These are phyloP conservation scores for Myriosclerotinia duriaeana DNA, from an alignment of 2,329 filamentous ascomycete species.

Conservation along the genomic window DNA sequence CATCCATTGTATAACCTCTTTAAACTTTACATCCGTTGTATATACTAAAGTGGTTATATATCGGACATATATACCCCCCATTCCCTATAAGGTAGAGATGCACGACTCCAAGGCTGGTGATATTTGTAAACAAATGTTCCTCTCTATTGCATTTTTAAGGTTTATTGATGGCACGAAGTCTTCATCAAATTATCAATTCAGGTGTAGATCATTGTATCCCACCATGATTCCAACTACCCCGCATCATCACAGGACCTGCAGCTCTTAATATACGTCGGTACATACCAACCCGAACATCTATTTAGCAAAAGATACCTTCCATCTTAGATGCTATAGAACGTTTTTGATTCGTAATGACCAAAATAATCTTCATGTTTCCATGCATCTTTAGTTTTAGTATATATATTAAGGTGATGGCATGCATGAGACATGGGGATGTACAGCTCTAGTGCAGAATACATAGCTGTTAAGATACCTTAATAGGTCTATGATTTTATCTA, in stretches of 20 bases:
- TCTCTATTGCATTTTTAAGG: neutral
- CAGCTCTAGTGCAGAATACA: neutral
- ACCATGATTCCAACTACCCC: neutral
- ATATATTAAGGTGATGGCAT: neutral
- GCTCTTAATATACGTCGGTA: slow-evolving; percentile 3
- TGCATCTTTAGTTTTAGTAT: neutral
- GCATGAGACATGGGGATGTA: neutral
- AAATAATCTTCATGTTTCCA: neutral
- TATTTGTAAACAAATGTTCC: neutral
- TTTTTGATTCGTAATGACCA: neutral
- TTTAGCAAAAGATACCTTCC: neutral
- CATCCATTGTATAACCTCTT: too few species aligned
- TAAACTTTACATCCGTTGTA: too few species aligned
- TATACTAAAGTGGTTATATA: too few species aligned
- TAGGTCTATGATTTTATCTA: neutral
- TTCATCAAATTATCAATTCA: neutral
- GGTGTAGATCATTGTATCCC: neutral
- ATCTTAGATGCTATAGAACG: neutral
- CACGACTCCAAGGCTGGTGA: neutral
- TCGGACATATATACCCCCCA: too few species aligned
- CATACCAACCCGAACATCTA: slow-evolving; percentile 2
- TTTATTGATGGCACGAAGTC: neutral
- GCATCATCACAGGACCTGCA: neutral
- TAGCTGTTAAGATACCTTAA: neutral
- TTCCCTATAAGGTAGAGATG: neutral